Base-by-base conservation (phyloP, 768 basidiomycete species). In the Leccinum pellstonianum region DNA sequence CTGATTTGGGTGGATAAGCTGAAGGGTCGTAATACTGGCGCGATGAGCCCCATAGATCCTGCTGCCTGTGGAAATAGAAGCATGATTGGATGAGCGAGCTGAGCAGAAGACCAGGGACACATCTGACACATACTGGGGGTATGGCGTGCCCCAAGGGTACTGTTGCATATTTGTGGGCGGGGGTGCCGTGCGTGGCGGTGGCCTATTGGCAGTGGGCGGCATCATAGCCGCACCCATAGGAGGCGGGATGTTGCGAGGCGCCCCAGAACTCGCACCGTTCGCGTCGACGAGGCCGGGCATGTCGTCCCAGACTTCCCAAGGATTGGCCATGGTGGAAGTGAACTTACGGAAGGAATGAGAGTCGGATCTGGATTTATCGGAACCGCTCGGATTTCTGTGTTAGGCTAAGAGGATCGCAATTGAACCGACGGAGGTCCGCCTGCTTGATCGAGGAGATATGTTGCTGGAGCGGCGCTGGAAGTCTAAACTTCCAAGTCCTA, bases 271-370 rank as follows among this genome's bases (percentile, higher is more conserved):
- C 38, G 50, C 21, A 49, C 8, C 35, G 27, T 62, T 31, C 23
- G 66, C 55, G 3, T 73, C 69, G 12, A 69, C 73, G 12, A 73
- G 60, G 2, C 46, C 33, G 3, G 73, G 72, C 68, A 73, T 75
- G 19, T 63, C 73, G 4, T 57, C 60, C 63, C 58, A 73, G 17
- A 35, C 17, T 31, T 1, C 49, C 55, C 65, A 70, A 31, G 35
- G 41, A 49, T 1, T 62, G 31, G 10, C 56, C 62, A 67, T 65
- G 52, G 49, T 72, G 43, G 52, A 62, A 25, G 62, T n/a, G 48
- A 52, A 46, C 54, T 38, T 7, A 46, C 17, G 54, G 50, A 35
- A 29, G 38, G 37, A 33, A 15, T 52, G 31, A 29, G 35, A 41
- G 2, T 19, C 19, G 53, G 35, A 4, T 41, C 23, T 54, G 53